These are phyloP conservation scores for Aureobasidium uvarum DNA, from an alignment of 2,329 filamentous ascomycete species.

Conservation along the genomic window DNA sequence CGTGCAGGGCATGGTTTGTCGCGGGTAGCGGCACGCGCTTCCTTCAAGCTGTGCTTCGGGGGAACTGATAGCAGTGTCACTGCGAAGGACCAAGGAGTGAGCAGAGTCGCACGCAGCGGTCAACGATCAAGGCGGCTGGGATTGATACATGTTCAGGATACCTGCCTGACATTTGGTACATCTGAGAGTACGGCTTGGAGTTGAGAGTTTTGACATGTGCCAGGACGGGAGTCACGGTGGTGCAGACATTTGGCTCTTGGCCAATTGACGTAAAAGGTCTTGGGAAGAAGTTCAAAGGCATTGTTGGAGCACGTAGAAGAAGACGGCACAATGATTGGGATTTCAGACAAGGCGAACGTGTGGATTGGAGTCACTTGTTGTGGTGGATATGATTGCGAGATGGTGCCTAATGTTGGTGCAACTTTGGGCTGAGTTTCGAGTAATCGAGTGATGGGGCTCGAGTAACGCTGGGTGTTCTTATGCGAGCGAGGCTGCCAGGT, in stretches of 20 bases:
- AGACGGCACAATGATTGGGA: background rate
- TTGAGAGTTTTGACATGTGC: slow-evolving; percentile 15
- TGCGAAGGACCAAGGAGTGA: background rate
- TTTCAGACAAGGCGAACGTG: background rate
- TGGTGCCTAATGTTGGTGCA: slow-evolving; percentile 7
- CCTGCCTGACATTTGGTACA: slow-evolving; percentile 11
- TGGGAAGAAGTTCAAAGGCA: background rate
- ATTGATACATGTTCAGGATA: slow-evolving; percentile 11
- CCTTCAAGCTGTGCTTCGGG: background rate
- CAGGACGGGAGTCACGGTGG: slow-evolving; percentile 1
- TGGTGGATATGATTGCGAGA: background rate
- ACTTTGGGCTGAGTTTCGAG: slow-evolving; percentile 7
- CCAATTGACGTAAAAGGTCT: slow-evolving; percentile 9
- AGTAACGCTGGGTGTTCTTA: slow-evolving; percentile 1
- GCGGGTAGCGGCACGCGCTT: slow-evolving; percentile 9
- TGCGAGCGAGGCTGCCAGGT: background rate
- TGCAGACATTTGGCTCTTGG: background rate
- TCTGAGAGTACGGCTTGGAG: slow-evolving; percentile 1
- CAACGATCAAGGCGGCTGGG: slow-evolving; percentile 10
- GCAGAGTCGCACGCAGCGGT: slow-evolving; percentile 8
- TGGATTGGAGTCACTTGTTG: background rate
- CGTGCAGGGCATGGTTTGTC: slow-evolving; percentile 15
- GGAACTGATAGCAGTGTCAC: slow-evolving; percentile 7
- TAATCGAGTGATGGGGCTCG: background rate
- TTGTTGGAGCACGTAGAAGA: slow-evolving; percentile 10